Base-by-base conservation (phyloP, 345 rosid genomes). In the Eutrema japonicum region DNA sequence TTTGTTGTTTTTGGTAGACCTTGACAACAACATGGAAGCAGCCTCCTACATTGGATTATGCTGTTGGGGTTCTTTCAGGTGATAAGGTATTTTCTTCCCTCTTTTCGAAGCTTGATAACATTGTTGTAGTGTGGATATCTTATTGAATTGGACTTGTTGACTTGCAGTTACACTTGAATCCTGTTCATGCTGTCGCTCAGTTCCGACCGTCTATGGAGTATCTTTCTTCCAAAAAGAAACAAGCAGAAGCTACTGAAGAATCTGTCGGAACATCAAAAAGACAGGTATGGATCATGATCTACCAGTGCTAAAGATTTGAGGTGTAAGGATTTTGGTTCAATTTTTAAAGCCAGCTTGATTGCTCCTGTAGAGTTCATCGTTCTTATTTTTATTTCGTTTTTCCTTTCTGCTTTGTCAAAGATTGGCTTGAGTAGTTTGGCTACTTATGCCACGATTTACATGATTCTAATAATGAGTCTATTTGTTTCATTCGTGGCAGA, bases 161-260 rank as follows among this genome's bases (percentile, higher is more conserved):
- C 73, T 76, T 88, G 91, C 93, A 94, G 98, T 78, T 92, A 68
- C 77, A 86, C 79, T 74, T 94, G 86, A 91, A 91, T 80, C 98
- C 96, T 66, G 75, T 92, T 73, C 83, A 89, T 78, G 86, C 96
- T 58, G 87, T 84, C 74, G 93, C 86, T 78, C 96, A 94, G 82
- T 92, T 94, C 60, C 89, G 96, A 51, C 96, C 97, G 3, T 87
- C 92, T 3, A 48, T 83, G 81, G 72, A 78, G 36, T 82, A 83
- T 77, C 71, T 85, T 22, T 53, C 85, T 11, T 68, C 65, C 78
- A 81, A 76, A 79, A 87, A 83, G 80, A 82, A 64, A 45, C 76
- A 56, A 61, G 75, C 50, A 12, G 56, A 75, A 32, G 55, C 75
- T 16, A 56, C 76, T 14, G 68, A 70, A 49, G 90, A 82, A 77